Base-by-base conservation (phyloP, 139 green algal genomes). In the Chlamydomonas sp. region DNA sequence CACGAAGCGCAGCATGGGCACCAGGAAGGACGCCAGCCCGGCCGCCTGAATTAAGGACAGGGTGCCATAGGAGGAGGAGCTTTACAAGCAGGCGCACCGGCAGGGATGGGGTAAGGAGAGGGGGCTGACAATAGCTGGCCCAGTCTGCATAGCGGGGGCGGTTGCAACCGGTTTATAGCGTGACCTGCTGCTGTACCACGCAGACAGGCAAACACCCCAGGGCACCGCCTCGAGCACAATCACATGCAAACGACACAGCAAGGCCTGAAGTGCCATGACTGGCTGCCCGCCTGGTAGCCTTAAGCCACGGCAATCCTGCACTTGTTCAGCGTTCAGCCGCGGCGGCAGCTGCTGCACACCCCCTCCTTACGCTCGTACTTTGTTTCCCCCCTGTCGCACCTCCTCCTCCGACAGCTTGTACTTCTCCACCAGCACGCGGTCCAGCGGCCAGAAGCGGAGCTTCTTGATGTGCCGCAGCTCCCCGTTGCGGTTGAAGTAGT, bases 401-500 rank as follows among this genome's bases (percentile, higher is more conserved):
- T 99, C 97, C 1, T 94, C 83, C 14, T 84, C 79, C 62, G 88
- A 61, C 63, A 99, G 90, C 20, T 94, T 87, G 92, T 99, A 99
- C 92, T 99, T 99, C 66, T 99, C 96, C 31, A 85, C 64, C 74
- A 99, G 94, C 87, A 99, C 97, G 3, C 89, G 71, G 73, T 98
- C 90, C 83, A 99, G 91, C 57, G 96, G 94, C 96, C 98, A 99
- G 93, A 96, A 97, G 66, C 95, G 93, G 31, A 99, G 95, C 77
- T 94, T 90, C 74, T 96, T 95, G 91, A 99, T 99, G 92, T 99
- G 93, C 14, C 97, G 95, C 88, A 99, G 95, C 87, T 98, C 93
- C 12, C 97, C 97, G 18, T 95, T 90, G 15, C 95, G 90, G 62
- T 95, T 98, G 95, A 99, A 99, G 92, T 96, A 99, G 57, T 98